phyloP scores from a whole-genome alignment of 306 rosid genomes.

The Begonia loranthoides region DNA sequence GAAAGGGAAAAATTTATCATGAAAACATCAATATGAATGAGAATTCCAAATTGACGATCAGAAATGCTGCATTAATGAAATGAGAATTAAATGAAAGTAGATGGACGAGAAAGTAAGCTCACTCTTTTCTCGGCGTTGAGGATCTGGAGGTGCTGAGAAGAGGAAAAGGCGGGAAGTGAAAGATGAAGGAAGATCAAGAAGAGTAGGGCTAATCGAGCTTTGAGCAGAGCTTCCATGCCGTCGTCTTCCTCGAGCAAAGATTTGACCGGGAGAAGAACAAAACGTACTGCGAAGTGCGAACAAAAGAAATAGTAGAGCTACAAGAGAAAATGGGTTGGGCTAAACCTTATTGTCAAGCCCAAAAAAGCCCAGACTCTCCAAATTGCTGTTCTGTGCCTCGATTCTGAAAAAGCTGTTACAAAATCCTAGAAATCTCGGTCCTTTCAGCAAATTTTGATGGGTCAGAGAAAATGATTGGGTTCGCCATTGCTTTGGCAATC shows the following conservation, averaged over 20 bases:
- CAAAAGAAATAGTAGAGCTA: too few species aligned
- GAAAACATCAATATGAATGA: neutral
- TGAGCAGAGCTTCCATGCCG: constrained; percentile 50
- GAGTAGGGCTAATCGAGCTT: constrained; percentile 22
- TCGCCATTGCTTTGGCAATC: too few species aligned
- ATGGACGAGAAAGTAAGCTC: constrained; percentile 13
- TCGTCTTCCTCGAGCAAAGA: constrained; percentile 5
- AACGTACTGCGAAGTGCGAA: too few species aligned
- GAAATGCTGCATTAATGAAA: neutral
- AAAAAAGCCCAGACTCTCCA: too few species aligned
- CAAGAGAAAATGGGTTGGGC: too few species aligned
- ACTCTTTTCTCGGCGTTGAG: constrained; percentile 91
- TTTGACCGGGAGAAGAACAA: too few species aligned
- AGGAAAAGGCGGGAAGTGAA: constrained; percentile 20
- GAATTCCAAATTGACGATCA: neutral
- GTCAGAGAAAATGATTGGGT: too few species aligned
- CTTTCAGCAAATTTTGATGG: too few species aligned
- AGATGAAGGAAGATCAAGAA: constrained; percentile 22
- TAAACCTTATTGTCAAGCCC: too few species aligned
- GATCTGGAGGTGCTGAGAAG: constrained; percentile 53
- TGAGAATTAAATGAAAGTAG: neutral
- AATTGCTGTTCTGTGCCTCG: too few species aligned
- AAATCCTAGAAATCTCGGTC: too few species aligned
- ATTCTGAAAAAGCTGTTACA: too few species aligned
- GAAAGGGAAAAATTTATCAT: neutral